Base-by-base conservation (phyloP, 495 filamentous ascomycete species). In the Patellaria atrata region DNA sequence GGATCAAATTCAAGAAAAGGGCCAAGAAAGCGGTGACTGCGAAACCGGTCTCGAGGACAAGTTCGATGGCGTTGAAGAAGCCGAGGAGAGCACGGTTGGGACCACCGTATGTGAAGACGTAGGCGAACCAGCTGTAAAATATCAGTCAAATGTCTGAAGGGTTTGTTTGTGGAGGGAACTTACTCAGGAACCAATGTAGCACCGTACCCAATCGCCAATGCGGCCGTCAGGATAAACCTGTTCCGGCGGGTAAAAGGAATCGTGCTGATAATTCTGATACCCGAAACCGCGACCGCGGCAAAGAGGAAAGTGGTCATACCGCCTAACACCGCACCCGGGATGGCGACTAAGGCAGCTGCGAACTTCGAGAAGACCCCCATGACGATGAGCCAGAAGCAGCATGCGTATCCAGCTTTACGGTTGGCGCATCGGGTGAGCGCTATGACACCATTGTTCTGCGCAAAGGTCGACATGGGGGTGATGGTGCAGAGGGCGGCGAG, bases 301-400 rank as follows among this genome's bases (percentile, higher is more conserved):
- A 93, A 93, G 11, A 94, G 65, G 58, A 93, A 93, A 1, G 82
- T 86, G 0, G 86, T 93, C 82, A 94, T 91, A 20, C 86, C 86
- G 33, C 85, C 85, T 3, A 93, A 63, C 1, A 92, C 83, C 1
- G 86, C 45, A 18, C 67, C 59, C 0, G 86, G 86, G 44, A 93
- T 93, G 25, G 83, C 62, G 7, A 87, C 79, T 1, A 93, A 69
- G 0, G 81, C 68, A 1, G 86, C 84, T n/a, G 85, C 82, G 54
- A 93, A 91, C 44, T 93, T 93, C 37, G 82, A 74, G 57, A 93
- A 91, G 43, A 93, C 63, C 26, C 85, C 85, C 78, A 86, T 84
- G 52, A 93, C 52, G 34, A 94, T 57, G 13, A 94, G 65, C 65
- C 91, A 93, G 47, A 84, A 61, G 61, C 81, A 81, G 51, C 59